Evolutionary conservation across 1,284 basidiomycete genomes (phyloP), one percentile per base, ranked within the genome.

Genomic region (Pyrrhoderma lamaoense): DNA sequence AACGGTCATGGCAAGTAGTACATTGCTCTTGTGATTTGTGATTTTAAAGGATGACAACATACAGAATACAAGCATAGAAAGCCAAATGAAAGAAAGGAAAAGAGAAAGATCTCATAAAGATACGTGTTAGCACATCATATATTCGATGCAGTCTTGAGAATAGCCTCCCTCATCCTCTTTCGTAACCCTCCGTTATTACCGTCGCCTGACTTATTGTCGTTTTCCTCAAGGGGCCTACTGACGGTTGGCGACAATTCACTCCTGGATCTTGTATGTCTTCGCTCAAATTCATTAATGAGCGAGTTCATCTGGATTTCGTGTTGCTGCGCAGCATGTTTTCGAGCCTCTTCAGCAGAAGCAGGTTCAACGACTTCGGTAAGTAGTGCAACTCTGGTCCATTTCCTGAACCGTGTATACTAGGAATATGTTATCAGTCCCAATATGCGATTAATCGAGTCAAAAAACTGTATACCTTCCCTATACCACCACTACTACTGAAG

Each of bases 301-400:
- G 11, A 5, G 11, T 11, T 31, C 27, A 31, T 31, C 27, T 31
- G 31, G 1, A 49, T 27, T 37, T 42, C 48, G 19, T 42, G 53
- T 14, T 43, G 49, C 13, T 42, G 45, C 16, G 25, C 27, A 8
- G 51, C 49, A 23, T 49, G 40, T 4, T 14, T 43, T 8, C 21
- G 51, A 4, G 51, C 54, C 34, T 56, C 54, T 21, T 43, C 54
- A 19, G 54, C 50, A 14, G 45, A 45, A 13, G 51, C 77, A 19
- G 73, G 65, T 55, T 87, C 79, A 18, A 90, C 72, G 0, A 74
- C 77, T 68, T 93, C 91, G 13, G 73, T 77, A 44, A 91, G 78
- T 9, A 88, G 67, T 1, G 91, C 91, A 35, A 91, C 74, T 47
- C 91, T 80, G 2, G 85, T 86, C 91, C 91, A 93, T 49, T 88